A percentile compares a stretch with the other conserved stretches of the same genome.
Conservation (phyloP, 306 rosid genomes). For the Lathyrus aphaca region DNA sequence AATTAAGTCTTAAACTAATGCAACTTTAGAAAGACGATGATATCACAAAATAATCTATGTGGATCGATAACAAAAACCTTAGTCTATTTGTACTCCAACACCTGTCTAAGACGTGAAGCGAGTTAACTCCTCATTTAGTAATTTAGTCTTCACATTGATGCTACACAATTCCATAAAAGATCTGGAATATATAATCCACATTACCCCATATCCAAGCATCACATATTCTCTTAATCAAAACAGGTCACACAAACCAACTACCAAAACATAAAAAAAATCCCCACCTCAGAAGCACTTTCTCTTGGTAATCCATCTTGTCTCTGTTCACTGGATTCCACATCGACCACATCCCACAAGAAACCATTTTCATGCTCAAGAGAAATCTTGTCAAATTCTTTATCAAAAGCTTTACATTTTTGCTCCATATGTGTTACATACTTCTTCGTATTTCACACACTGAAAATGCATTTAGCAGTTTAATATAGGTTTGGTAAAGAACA, state of each 20-base stretch:
- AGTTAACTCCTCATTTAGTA: slow-evolving; percentile 71
- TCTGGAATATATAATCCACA: slow-evolving; percentile 85
- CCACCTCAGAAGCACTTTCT: slow-evolving; percentile 77
- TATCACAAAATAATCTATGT: too few species aligned
- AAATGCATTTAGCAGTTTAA: slow-evolving; percentile 24
- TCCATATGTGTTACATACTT: slow-evolving; percentile 77
- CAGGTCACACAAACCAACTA: slow-evolving; percentile 70
- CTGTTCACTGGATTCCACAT: slow-evolving; percentile 57
- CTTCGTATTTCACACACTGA: slow-evolving; percentile 56
- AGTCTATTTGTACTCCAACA: too few species aligned
- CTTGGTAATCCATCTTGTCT: slow-evolving; percentile 61
- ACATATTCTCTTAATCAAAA: slow-evolving; percentile 73
- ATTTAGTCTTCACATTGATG: slow-evolving; percentile 76
- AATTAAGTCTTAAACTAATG: too few species aligned
- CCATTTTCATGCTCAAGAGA: slow-evolving; percentile 84
- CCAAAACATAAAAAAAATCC: slow-evolving; percentile 56
- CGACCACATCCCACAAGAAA: slow-evolving; percentile 73
- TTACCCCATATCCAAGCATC: slow-evolving; percentile 99
- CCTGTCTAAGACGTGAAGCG: slow-evolving; percentile 70
- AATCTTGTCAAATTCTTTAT: slow-evolving; percentile 72
- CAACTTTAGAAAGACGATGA: too few species aligned
- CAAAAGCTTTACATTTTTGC: slow-evolving; percentile 64
- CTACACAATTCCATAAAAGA: slow-evolving; percentile 67
- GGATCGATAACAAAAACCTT: too few species aligned
- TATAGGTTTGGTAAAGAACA: slow-evolving; percentile 3